phyloP scores from a whole-genome alignment of 257 asterid species.

The Przewalskia tangutica region DNA sequence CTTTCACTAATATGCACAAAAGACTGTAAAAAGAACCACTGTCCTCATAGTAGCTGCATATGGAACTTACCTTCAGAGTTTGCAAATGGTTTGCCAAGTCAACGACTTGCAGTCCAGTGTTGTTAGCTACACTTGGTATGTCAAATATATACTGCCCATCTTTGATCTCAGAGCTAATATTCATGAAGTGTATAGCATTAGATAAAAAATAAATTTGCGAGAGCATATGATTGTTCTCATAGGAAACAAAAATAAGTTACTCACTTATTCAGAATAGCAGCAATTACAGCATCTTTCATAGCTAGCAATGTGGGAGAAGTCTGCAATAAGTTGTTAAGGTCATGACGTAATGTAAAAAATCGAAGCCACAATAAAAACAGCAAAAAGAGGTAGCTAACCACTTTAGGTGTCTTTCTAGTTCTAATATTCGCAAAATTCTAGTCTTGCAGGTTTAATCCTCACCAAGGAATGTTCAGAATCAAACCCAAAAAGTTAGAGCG shows the following conservation, averaged over 20 bases:
- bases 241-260: slow-evolving; percentile 14
- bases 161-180: slow-evolving; percentile 72
- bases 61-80: slow-evolving; percentile 50
- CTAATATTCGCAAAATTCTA: neutral
- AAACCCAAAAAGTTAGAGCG: neutral
- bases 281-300: slow-evolving; percentile 49
- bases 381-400: neutral
- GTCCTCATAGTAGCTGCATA: neutral
- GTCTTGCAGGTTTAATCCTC: neutral
- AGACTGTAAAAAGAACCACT: neutral
- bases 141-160: slow-evolving; percentile 84
- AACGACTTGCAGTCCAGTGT: slow-evolving; percentile 38
- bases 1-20: neutral
- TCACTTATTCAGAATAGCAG: slow-evolving; percentile 75
- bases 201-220: slow-evolving; percentile 4
- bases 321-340: slow-evolving; percentile 39
- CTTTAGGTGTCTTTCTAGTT: slow-evolving; percentile 1
- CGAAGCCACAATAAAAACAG: neutral
- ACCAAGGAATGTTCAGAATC: neutral
- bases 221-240: slow-evolving; percentile 8
- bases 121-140: slow-evolving; percentile 69
- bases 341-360: slow-evolving; percentile 6
- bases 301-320: slow-evolving; percentile 72
- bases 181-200: slow-evolving; percentile 8
- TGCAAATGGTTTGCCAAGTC: slow-evolving; percentile 66